Conservation (phyloP, 352 stramenopile genomes). For the Phytophthora multivora region DNA sequence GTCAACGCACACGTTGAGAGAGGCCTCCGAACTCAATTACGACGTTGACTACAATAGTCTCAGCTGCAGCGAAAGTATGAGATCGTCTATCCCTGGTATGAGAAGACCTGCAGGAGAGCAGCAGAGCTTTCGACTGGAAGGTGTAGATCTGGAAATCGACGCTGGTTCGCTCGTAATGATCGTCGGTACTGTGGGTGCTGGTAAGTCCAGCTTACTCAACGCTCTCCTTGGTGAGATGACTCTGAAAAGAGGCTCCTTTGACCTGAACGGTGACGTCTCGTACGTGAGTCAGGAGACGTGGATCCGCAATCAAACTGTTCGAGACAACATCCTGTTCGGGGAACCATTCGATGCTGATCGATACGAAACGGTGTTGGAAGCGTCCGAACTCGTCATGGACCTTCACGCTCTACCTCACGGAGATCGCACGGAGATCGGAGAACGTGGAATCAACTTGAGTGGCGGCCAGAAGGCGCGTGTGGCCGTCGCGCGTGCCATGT, state of each 20-base stretch:
- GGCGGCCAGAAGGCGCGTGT: conserved; percentile 91
- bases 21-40: background rate
- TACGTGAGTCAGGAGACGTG: conserved; percentile 90
- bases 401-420: conserved; percentile 80
- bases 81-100: background rate
- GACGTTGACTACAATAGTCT: background rate
- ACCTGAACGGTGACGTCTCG: conserved; percentile 41
- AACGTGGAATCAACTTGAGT: conserved; percentile 93
- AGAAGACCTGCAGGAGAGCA: background rate
- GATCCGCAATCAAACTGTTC: conserved; percentile 89
- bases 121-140: conserved; percentile 30
- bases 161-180: conserved; percentile 51
- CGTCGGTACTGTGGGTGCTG: conserved; percentile 41
- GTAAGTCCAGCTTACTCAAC: conserved; percentile 54
- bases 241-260: conserved; percentile 7
- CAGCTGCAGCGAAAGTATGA: conserved; percentile 6
- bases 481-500: conserved; percentile 88
- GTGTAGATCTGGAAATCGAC: conserved; percentile 57
- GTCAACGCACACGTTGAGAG: conserved; percentile 1
- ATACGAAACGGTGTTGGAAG: conserved; percentile 52
- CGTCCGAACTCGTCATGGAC: conserved; percentile 83
- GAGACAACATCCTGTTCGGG: conserved; percentile 55
- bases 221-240: conserved; percentile 52
- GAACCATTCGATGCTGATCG: conserved; percentile 15
- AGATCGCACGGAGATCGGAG: conserved; percentile 93